Base-by-base conservation (phyloP, 495 filamentous ascomycete species). In the Xylaria telfairii region DNA sequence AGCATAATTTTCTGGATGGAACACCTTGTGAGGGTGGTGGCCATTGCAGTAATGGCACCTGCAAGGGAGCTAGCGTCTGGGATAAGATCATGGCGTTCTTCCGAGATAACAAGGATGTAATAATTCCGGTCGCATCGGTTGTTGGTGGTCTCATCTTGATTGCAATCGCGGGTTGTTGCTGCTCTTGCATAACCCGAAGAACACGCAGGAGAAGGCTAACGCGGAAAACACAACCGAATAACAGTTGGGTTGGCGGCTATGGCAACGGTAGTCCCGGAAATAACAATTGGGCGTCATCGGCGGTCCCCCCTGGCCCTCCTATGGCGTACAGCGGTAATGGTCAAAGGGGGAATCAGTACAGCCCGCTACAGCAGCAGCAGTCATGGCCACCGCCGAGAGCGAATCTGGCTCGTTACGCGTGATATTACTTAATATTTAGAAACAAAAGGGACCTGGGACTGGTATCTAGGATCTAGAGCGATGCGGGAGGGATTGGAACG, bases 1-100 rank as follows among this genome's bases (percentile, higher is more conserved):
- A 93, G 75, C 94, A 97, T 80, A 95, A 97, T 79, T 98, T 96
- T 82, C 84, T 99, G 47, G 96, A 99, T 77, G 96, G 96, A 15
- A 98, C 96, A 9, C 85, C 89, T 4, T 99, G 96, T 79, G 87
- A 90, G 62, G 90, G 93, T 28, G 93, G 93, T 66, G 96, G 96
- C 7, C 82, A 84, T 57, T 99, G 96, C 78, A 76, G 72, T 42
- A 94, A 94, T 69, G 93, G 93, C 9, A 79, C 85, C 70, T 96
- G 93, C 80, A 78, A 84, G 74, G 93, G 92, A 46, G 84, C 88
- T 7, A 87, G 83, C 19, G 82, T 89, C 0, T 80, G 82, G 53
- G 87, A 89, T 73, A 86, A 90, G 74, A 87, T 92, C 39, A 80
- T 81, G 68, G 85, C 80, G 72, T 95, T 92, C 90, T 87, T 96